phyloP scores from a whole-genome alignment of 2,329 filamentous ascomycete species.

The Periglandula ipomoeae region DNA sequence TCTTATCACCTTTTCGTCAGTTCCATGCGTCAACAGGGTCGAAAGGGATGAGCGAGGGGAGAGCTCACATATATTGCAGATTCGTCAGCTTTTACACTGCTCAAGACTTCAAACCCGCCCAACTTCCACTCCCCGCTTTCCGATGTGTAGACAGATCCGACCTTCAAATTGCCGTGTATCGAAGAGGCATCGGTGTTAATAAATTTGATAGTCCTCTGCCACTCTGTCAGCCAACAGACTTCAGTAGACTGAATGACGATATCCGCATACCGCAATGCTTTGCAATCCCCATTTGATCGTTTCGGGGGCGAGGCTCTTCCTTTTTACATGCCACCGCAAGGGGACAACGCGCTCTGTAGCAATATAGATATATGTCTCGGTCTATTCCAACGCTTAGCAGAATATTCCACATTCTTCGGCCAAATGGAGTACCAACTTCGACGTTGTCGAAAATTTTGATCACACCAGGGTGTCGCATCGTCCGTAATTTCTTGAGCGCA shows the following conservation, averaged over 20 bases:
- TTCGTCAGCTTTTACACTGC: constrained; percentile 92
- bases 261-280: constrained; percentile 59
- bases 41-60: background rate
- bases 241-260: background rate
- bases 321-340: constrained; percentile 79
- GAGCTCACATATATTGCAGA: constrained; percentile 72
- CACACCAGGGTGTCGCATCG: constrained; percentile 86
- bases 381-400: constrained; percentile 41
- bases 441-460: constrained; percentile 91
- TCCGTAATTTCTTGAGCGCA: constrained; percentile 86
- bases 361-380: constrained; percentile 91
- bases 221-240: constrained; percentile 13
- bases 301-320: constrained; percentile 80
- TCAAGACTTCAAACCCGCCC: constrained; percentile 85
- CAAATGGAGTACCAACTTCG: constrained; percentile 49
- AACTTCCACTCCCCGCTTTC: constrained; percentile 98
- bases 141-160: constrained; percentile 82
- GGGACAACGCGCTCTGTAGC: constrained; percentile 86
- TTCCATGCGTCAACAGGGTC: background rate
- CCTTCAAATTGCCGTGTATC: constrained; percentile 79
- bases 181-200: constrained; percentile 90
- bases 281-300: constrained; percentile 95
- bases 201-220: constrained; percentile 81
- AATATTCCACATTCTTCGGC: constrained; percentile 1
- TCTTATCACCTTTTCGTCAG: constrained; percentile 36